A percentile compares a stretch with the other conserved stretches of the same genome.
Evolutionary conservation across 2,329 filamentous ascomycete genomes (phyloP).

Genomic region (Diaporthe amygdali): DNA sequence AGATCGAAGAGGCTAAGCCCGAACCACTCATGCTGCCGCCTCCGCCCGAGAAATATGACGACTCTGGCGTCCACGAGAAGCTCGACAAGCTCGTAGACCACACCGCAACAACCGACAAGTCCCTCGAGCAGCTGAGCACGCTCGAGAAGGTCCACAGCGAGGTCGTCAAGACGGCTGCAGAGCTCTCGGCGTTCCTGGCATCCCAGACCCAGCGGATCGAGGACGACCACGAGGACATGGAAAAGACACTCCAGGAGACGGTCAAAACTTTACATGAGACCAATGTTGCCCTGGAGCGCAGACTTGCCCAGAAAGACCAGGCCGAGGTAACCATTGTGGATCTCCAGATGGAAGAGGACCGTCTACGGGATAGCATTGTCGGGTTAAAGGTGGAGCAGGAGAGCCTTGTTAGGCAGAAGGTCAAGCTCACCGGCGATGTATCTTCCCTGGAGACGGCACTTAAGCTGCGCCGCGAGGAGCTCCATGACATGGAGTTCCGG

Average conservation of each 20-base stretch:
- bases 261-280: conserved; percentile 83
- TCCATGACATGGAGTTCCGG: conserved; percentile 87
- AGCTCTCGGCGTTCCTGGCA: conserved; percentile 82
- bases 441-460: conserved; percentile 91
- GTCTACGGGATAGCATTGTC: conserved; percentile 60
- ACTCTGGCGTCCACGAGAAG: conserved; percentile 34
- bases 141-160: conserved; percentile 90
- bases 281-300: conserved; percentile 79
- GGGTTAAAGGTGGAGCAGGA: conserved; percentile 73
- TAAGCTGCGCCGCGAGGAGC: conserved; percentile 85
- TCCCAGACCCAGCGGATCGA: conserved; percentile 76
- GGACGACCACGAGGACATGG: conserved; percentile 79
- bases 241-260: conserved; percentile 80
- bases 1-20: conserved; percentile 66
- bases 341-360: conserved; percentile 54
- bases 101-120: conserved; percentile 69
- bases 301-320: conserved; percentile 68
- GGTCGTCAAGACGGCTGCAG: conserved; percentile 81
- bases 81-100: conserved; percentile 63
- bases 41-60: conserved; percentile 61
- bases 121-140: conserved; percentile 77
- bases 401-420: conserved; percentile 77
- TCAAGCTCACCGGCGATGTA: conserved; percentile 81
- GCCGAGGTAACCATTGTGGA: conserved; percentile 60
- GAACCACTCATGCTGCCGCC: conserved; percentile 64